Base-by-base conservation (phyloP, 2,329 filamentous ascomycete species). In the Cytospora leucostoma region DNA sequence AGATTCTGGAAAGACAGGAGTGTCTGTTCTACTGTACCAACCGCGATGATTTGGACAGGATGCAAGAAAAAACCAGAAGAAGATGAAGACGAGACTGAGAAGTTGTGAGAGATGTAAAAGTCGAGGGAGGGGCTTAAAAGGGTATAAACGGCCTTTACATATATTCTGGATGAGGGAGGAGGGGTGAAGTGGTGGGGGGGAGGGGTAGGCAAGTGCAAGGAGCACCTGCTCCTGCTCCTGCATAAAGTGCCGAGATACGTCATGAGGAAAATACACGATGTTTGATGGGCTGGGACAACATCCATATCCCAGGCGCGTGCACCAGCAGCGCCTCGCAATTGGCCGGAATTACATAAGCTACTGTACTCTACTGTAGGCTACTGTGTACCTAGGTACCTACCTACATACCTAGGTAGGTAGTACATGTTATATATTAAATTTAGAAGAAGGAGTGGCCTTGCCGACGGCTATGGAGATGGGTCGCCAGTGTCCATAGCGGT, bases 1-100 rank as follows among this genome's bases (percentile, higher is more conserved):
- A 52, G 21, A 32, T 5, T 54, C 34, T 8, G 13, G 27, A 7
- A 59, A 52, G 60, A 63, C 61, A 47, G 47, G 54, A 34, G 37
- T 47, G 32, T 63, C 63, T 60, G 56, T 56, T 59, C 54, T 65
- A 35, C 38, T 56, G 44, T 62, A 44, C 52, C 50, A 56, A 54
- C 7, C 32, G 34, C 38, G 33, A 54, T 51, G 33, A 54, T 51
- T 38, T 49, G 49, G 5, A 56, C 27, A 49, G 40, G 56, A 55
- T 44, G 32, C 49, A 52, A 54, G n/a, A 49, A 59, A 57, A 59
- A 50, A 32, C n/a, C 32, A 37, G 38, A 19, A 44, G n/a, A 13
- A 7, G 15, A 13, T 27, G 19, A 27, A 44, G 59, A 52, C 13
- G 50, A 38, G 47, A 56, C 7, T 56, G 38, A 17, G 19, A 59